Conservation (phyloP, 495 filamentous ascomycete genomes). For the Daldinia loculata region DNA sequence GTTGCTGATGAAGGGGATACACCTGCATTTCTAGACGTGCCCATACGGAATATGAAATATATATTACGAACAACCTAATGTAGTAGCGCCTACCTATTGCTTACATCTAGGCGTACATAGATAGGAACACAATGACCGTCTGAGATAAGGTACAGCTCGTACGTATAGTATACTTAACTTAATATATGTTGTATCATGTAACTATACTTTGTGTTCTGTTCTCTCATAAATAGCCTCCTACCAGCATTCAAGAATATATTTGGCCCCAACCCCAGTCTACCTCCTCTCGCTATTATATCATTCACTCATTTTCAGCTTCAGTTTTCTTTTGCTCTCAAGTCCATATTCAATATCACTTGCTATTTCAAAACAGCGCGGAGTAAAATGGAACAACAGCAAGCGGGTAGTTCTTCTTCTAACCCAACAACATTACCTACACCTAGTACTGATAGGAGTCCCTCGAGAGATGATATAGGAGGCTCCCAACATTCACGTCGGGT, state of each 20-base stretch:
- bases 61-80: too few species aligned
- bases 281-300: not conserved
- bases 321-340: not conserved
- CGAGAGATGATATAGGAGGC: conserved; percentile 48
- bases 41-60: too few species aligned
- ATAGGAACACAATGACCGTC: too few species aligned
- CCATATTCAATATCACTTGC: not conserved
- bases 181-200: too few species aligned
- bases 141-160: too few species aligned
- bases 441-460: conserved; percentile 51
- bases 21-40: too few species aligned
- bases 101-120: too few species aligned
- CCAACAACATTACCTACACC: conserved; percentile 50
- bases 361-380: not conserved
- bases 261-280: not conserved
- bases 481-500: conserved; percentile 47
- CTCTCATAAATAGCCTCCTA: not conserved
- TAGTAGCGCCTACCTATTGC: too few species aligned
- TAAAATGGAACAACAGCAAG: conserved; percentile 40
- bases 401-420: conserved; percentile 29
- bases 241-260: not conserved
- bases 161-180: too few species aligned
- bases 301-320: not conserved
- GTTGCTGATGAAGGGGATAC: too few species aligned
- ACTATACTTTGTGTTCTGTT: not conserved